A percentile compares a stretch with the other conserved stretches of the same genome.
Evolutionary conservation across 257 asterid species (phyloP).

Genomic region (Thymus quinquecostatus): DNA sequence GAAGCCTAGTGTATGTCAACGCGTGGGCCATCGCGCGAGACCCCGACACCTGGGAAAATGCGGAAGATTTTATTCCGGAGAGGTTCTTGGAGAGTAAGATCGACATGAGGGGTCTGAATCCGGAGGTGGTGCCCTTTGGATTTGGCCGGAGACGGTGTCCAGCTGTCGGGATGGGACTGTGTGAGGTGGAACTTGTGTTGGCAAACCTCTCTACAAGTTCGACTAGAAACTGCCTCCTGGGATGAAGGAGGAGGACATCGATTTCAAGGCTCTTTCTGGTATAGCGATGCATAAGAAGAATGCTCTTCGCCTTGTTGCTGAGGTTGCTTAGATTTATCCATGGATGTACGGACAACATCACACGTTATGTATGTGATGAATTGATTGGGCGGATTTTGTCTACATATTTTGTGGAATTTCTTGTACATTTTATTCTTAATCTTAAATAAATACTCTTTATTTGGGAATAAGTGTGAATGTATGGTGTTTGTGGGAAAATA

Average conservation of each 20-base stretch:
- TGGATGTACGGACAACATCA: neutral
- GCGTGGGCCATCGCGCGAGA: slow-evolving; percentile 34
- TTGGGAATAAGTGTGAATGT: too few relatives aligned
- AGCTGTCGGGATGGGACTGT: neutral
- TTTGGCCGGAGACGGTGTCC: neutral
- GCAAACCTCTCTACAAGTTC: neutral
- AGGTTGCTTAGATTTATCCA: neutral
- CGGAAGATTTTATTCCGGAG: slow-evolving; percentile 30
- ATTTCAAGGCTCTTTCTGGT: neutral
- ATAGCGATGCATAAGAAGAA: neutral
- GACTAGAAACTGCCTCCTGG: neutral
- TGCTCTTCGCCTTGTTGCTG: neutral
- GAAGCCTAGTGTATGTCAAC: slow-evolving; percentile 26
- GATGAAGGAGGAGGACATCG: neutral
- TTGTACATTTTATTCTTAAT: too few relatives aligned
- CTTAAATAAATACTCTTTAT: too few relatives aligned
- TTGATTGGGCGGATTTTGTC: too few relatives aligned
- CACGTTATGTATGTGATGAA: neutral
- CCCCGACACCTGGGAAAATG: slow-evolving; percentile 30
- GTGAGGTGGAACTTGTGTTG: neutral
- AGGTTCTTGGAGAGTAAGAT: slow-evolving; percentile 33
- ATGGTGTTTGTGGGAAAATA: too few relatives aligned
- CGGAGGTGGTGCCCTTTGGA: neutral
- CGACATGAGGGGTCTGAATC: slow-evolving; percentile 29
- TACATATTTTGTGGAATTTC: too few relatives aligned